A percentile compares a stretch with the other conserved stretches of the same genome.
These are phyloP conservation scores for Penicillium manginii DNA, from an alignment of 495 filamentous ascomycete species.

Conservation along the genomic window DNA sequence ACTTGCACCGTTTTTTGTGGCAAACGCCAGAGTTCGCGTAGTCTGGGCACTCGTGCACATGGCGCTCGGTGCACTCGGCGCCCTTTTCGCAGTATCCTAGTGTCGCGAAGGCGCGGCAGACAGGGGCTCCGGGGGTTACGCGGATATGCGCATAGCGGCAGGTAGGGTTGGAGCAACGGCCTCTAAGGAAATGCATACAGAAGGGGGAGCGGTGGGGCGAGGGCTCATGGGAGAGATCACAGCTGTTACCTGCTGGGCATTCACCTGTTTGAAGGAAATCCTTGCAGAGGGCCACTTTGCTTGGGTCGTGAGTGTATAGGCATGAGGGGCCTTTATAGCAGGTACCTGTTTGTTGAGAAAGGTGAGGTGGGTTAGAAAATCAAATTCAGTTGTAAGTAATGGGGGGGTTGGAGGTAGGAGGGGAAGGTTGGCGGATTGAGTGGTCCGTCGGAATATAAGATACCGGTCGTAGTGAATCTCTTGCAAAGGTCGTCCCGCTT, in stretches of 20 bases:
- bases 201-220: slow-evolving; percentile 82
- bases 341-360: slow-evolving; percentile 59
- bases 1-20: slow-evolving; percentile 78
- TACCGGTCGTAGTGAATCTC: slow-evolving; percentile 92
- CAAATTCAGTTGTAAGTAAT: too few relatives aligned
- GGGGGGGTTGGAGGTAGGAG: too few relatives aligned
- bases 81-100: slow-evolving; percentile 93
- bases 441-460: slow-evolving; percentile 32
- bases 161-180: slow-evolving; percentile 83
- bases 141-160: slow-evolving; percentile 91
- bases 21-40: slow-evolving; percentile 90
- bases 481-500: slow-evolving; percentile 84
- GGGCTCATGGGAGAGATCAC: slow-evolving; percentile 92
- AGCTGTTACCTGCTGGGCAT: slow-evolving; percentile 78
- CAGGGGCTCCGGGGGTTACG: slow-evolving; percentile 77
- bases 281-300: slow-evolving; percentile 90
- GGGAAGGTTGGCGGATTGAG: slow-evolving; percentile 12
- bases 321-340: slow-evolving; percentile 81
- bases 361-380: slow-evolving; percentile 27
- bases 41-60: slow-evolving; percentile 90
- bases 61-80: slow-evolving; percentile 74
- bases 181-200: slow-evolving; percentile 88
- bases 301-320: slow-evolving; percentile 81
- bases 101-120: slow-evolving; percentile 83
- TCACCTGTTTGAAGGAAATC: slow-evolving; percentile 78